Base-by-base conservation (phyloP, 2,329 filamentous ascomycete genomes). In the Cladobotryum mycophilum region DNA sequence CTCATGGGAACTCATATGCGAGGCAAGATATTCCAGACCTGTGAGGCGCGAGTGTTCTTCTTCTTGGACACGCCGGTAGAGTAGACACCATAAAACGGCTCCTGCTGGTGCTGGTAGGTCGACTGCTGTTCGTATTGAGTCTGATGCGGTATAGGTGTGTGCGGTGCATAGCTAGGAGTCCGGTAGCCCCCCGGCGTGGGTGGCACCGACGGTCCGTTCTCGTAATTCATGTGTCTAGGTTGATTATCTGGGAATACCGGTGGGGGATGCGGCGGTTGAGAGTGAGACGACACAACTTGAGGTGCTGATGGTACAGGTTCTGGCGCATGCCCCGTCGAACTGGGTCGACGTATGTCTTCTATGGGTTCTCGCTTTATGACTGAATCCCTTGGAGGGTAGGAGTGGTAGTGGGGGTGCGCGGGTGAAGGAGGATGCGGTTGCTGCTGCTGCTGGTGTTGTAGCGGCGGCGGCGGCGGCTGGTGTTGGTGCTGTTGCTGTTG, bases 11-110 rank as follows among this genome's bases (percentile, higher is more conserved):
- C 6, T 9, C 15, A 37, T 34, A 25, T 18, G 42, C 2, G 14
- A 18, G 6, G 33, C 35, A 14, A 36, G 15, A 43, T 38, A 35
- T 36, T 13, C 34, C 52, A 43, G 67, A 83, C 80, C 75, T 85
- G 81, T 8, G 81, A 82, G 30, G 81, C 81, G 58, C 81, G 73
- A 47, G 82, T 81, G n/a, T 80, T 79, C 68, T 84, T 84, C 64
- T 83, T 82, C 5, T 64, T 58, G 14, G 63, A 59, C 4, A 71
- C 69, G 3, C 69, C 69, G 5, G 74, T 67, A 4, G 73, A 61
- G 53, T 76, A 76, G 7, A 78, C 63, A 22, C 62, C 66, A 52
- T 70, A 67, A 49, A 70, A 65, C 41, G 67, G 55, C 56, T 74
- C 64, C 47, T 67, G 65, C 40, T 63, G 70, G 13, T 55, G 51